These are phyloP conservation scores for Pseudogymnoascus sp. DNA, from an alignment of 2,329 filamentous ascomycete genomes.

Conservation along the genomic window DNA sequence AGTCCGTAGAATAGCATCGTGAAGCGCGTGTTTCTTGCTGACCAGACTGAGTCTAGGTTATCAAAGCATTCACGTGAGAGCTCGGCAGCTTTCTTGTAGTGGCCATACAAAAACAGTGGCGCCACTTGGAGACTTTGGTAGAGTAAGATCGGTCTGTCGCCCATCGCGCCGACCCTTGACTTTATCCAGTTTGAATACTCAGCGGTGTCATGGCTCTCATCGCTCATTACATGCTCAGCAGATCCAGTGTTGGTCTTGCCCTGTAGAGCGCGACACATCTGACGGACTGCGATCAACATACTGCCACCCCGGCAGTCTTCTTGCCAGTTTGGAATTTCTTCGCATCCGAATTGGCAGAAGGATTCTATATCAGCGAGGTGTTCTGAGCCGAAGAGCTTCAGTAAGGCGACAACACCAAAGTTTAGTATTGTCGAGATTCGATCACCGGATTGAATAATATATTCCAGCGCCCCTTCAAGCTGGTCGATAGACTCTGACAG, in stretches of 20 bases:
- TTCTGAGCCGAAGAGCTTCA: conserved; percentile 63
- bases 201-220: conserved; percentile 55
- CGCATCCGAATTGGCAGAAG: conserved; percentile 63
- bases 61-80: conserved; percentile 46
- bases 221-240: conserved; percentile 51
- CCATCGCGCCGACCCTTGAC: conserved; percentile 41
- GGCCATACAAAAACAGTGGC: conserved; percentile 56
- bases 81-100: conserved; percentile 53
- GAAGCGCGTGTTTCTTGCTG: conserved; percentile 49
- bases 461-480: conserved; percentile 60
- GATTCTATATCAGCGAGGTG: conserved; percentile 63
- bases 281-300: conserved; percentile 58
- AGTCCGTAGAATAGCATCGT: conserved; percentile 55
- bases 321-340: conserved; percentile 68
- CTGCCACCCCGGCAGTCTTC: conserved; percentile 65
- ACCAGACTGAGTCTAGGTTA: conserved; percentile 47
- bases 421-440: conserved; percentile 65
- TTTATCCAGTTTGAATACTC: conserved; percentile 54
- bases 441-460: conserved; percentile 60
- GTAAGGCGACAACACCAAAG: conserved; percentile 58
- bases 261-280: conserved; percentile 62
- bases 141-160: conserved; percentile 56
- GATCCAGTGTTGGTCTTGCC: conserved; percentile 57
- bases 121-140: conserved; percentile 62
- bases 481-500: conserved; percentile 50